Evolutionary conservation across 345 rosid species (phyloP).

Genomic region (Aegle marmelos): DNA sequence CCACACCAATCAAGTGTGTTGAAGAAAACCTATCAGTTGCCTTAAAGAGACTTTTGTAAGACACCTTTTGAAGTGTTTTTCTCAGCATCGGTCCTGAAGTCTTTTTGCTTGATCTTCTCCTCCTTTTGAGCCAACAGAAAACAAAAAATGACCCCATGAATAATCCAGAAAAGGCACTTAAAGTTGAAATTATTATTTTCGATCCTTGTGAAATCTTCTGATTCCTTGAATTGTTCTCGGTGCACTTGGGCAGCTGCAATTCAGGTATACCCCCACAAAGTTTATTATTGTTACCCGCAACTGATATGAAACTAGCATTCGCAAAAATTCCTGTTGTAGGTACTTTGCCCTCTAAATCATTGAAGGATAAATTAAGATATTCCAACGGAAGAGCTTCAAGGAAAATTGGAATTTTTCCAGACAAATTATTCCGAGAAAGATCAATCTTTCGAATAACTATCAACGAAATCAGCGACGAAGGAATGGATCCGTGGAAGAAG

Average conservation of each 20-base stretch:
- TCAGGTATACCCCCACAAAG: no score
- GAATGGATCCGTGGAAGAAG: slow-evolving; percentile 12
- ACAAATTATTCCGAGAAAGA: no score
- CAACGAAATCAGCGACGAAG: not conserved
- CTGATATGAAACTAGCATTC: no score
- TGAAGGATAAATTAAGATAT: no score
- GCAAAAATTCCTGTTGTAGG: no score
- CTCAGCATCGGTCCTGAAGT: not conserved
- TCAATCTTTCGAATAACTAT: not conserved
- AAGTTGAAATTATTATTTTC: not conserved
- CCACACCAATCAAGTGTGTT: not conserved
- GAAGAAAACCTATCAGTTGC: not conserved
- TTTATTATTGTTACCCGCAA: no score
- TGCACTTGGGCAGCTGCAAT: no score
- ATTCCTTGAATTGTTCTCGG: not conserved
- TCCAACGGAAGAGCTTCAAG: no score
- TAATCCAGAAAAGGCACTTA: not conserved
- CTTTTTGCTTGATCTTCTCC: not conserved
- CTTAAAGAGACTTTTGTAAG: not conserved
- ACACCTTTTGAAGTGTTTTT: not conserved
- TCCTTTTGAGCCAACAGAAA: not conserved
- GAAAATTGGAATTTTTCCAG: no score
- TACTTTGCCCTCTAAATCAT: no score
- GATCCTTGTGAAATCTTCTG: not conserved
- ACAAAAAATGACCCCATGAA: not conserved